Percentiles rank a stretch among this genome's conserved stretches.
These are phyloP conservation scores for Bacidia rubella DNA, from an alignment of 495 filamentous ascomycete species.

Conservation along the genomic window DNA sequence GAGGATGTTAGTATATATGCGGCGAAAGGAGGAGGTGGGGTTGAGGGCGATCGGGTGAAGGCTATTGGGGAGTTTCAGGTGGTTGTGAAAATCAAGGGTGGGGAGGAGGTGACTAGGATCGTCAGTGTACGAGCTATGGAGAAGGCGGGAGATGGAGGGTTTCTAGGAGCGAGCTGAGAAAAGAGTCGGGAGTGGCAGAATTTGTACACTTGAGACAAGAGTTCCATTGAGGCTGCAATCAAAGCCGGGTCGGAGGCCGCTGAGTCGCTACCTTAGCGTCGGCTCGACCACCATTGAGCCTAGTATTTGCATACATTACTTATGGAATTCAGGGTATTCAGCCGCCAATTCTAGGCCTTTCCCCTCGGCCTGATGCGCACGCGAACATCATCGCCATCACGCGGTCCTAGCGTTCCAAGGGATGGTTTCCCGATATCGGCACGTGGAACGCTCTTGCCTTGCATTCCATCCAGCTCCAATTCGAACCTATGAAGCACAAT, in stretches of 20 bases:
- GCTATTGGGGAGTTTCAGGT: slow-evolving; percentile 39
- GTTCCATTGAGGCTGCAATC: too few relatives aligned
- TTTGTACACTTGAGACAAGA: too few relatives aligned
- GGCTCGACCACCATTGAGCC: too few relatives aligned
- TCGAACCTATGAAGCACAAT: slow-evolving; percentile 17
- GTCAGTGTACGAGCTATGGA: slow-evolving; percentile 14
- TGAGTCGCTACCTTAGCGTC: too few relatives aligned
- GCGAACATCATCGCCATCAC: too few relatives aligned
- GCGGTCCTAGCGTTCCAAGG: not conserved
- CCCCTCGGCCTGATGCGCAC: too few relatives aligned
- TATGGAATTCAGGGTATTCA: too few relatives aligned
- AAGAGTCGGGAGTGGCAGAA: too few relatives aligned
- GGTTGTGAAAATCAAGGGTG: slow-evolving; percentile 39
- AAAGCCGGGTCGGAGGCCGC: too few relatives aligned
- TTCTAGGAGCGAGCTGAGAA: not conserved
- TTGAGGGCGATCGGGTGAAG: slow-evolving; percentile 35
- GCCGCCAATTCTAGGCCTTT: too few relatives aligned
- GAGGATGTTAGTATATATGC: slow-evolving; percentile 40
- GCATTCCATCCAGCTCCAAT: slow-evolving; percentile 2
- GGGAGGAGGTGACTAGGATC: slow-evolving; percentile 29
- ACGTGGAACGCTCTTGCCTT: not conserved
- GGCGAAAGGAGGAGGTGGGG: slow-evolving; percentile 18
- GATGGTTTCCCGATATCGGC: not conserved
- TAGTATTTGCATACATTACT: too few relatives aligned
- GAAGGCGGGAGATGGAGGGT: not conserved